Conservation (phyloP, 2,329 filamentous ascomycete species). For the Alternaria ventricosa region DNA sequence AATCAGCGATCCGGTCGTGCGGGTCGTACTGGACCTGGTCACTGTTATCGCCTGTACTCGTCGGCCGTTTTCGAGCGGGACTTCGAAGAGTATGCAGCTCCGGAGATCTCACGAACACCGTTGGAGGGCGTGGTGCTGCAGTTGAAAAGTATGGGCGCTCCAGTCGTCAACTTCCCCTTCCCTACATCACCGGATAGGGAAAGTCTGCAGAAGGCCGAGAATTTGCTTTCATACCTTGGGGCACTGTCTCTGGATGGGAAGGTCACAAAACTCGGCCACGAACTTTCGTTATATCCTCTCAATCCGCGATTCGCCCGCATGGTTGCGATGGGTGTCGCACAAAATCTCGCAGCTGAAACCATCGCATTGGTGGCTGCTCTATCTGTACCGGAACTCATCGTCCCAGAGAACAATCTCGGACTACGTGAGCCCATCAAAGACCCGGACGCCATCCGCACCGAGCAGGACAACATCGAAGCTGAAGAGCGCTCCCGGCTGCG, state of each 20-base stretch:
- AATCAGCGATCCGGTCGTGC: conserved; percentile 91
- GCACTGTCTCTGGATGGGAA: conserved; percentile 75
- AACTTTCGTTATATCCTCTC: conserved; percentile 87
- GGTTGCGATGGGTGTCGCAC: conserved; percentile 82
- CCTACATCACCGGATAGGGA: conserved; percentile 84
- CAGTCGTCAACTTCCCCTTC: conserved; percentile 94
- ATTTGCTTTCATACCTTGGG: conserved; percentile 82
- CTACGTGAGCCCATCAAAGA: conserved; percentile 59
- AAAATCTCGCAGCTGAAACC: conserved; percentile 82
- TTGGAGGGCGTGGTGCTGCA: conserved; percentile 90
- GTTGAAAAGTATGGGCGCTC: conserved; percentile 91
- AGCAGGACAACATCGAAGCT: conserved; percentile 74
- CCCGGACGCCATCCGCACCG: conserved; percentile 58
- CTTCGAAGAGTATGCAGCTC: conserved; percentile 83
- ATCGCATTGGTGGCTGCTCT: conserved; percentile 88
- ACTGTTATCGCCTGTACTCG: conserved; percentile 94
- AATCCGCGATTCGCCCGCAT: conserved; percentile 92
- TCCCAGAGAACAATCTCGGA: conserved; percentile 79
- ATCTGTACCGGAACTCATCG: conserved; percentile 85
- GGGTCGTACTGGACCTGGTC: conserved; percentile 91
- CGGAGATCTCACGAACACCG: conserved; percentile 88
- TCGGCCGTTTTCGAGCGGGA: conserved; percentile 92
- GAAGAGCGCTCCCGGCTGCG: conserved; percentile 70
- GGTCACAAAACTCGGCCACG: conserved; percentile 78
- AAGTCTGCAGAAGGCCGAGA: conserved; percentile 82